These are phyloP conservation scores for Rhexocercosporidium sp. DNA, from an alignment of 2,329 filamentous ascomycete genomes.

Conservation along the genomic window DNA sequence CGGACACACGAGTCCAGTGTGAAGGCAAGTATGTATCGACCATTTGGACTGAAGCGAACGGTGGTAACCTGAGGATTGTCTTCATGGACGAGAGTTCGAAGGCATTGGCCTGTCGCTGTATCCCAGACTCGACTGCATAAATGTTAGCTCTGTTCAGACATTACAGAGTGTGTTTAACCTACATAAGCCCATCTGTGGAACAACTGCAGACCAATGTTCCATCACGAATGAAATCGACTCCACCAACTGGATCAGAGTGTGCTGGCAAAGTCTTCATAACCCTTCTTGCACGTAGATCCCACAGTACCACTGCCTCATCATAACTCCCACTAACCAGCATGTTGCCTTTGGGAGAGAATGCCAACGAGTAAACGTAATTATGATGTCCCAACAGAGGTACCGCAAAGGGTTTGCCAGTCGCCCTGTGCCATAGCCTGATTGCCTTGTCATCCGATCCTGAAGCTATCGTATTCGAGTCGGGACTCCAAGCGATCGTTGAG, in stretches of 20 bases:
- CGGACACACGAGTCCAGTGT: constrained; percentile 89
- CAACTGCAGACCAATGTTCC: constrained; percentile 93
- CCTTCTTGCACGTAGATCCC: constrained; percentile 88
- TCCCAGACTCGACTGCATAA: constrained; percentile 84
- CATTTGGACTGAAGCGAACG: constrained; percentile 93
- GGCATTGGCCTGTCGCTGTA: constrained; percentile 90
- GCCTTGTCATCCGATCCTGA: constrained; percentile 96
- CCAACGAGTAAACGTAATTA: constrained; percentile 93
- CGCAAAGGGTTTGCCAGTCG: constrained; percentile 61
- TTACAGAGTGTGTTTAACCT: constrained; percentile 42
- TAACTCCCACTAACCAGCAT: constrained; percentile 95
- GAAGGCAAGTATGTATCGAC: constrained; percentile 89
- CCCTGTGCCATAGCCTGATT: constrained; percentile 87
- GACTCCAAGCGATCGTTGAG: constrained; percentile 92
- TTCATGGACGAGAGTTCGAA: constrained; percentile 94
- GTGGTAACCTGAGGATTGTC: constrained; percentile 90
- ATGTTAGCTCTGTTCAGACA: constrained; percentile 10
- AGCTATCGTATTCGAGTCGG: constrained; percentile 84
- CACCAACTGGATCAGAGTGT: constrained; percentile 91
- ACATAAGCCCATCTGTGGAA: constrained; percentile 88
- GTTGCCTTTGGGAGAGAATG: constrained; percentile 97
- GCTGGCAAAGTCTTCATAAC: constrained; percentile 91
- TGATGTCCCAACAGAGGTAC: constrained; percentile 80
- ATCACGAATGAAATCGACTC: constrained; percentile 91
- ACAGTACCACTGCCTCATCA: constrained; percentile 95